phyloP scores from a whole-genome alignment of 257 asterid genomes.

The Solanum piurae region DNA sequence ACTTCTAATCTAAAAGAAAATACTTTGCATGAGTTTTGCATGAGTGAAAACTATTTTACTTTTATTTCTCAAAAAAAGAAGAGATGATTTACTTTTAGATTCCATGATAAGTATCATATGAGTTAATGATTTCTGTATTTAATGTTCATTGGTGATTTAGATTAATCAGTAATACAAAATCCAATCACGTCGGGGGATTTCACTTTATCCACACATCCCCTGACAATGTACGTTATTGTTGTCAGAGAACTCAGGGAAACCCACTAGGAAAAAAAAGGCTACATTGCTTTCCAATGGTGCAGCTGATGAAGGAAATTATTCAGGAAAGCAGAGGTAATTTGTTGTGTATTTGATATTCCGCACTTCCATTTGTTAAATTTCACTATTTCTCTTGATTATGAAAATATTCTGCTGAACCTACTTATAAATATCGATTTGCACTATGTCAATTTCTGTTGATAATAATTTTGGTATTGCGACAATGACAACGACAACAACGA shows the following conservation, averaged over 20 bases:
- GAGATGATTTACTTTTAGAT: background rate
- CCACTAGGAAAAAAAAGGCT: slow-evolving; percentile 13
- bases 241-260: slow-evolving; percentile 16
- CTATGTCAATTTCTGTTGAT: background rate
- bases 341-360: background rate
- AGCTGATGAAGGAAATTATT: slow-evolving; percentile 26
- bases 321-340: slow-evolving; percentile 77
- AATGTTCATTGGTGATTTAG: background rate
- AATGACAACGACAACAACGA: background rate
- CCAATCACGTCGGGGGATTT: background rate
- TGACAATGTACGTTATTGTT: background rate
- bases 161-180: background rate
- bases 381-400: background rate
- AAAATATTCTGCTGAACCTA: background rate
- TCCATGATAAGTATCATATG: background rate
- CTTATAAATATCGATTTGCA: background rate
- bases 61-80: background rate
- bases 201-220: background rate
- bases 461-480: background rate
- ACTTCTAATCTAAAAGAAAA: background rate
- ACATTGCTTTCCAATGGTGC: slow-evolving; percentile 14
- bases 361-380: background rate
- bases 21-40: background rate
- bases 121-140: background rate
- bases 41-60: background rate